Percentiles rank a stretch among this genome's conserved stretches.
Evolutionary conservation across 2,329 filamentous ascomycete genomes (phyloP).

Genomic region (Canariomyces notabilis): DNA sequence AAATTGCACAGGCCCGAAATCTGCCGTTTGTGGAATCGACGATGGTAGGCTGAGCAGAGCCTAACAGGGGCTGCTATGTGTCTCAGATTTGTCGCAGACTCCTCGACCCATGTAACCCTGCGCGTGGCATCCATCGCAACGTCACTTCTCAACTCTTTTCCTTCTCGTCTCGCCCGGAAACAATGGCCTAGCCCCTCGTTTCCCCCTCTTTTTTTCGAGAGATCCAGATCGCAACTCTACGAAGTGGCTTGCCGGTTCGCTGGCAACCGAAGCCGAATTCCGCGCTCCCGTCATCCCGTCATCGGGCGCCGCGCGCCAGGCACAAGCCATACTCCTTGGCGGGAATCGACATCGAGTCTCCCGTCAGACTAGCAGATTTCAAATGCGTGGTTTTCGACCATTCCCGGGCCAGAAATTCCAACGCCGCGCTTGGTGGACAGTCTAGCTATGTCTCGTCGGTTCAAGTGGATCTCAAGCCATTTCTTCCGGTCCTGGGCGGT

Average conservation of each 20-base stretch:
- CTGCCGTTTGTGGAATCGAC: slow-evolving; percentile 19
- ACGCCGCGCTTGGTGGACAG: not conserved
- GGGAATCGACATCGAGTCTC: not conserved
- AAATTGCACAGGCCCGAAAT: slow-evolving; percentile 13
- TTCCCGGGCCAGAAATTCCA: not conserved
- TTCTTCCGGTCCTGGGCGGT: slow-evolving; percentile 12
- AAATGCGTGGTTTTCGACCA: no score
- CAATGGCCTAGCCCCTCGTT: slow-evolving; percentile 1
- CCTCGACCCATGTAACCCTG: slow-evolving; percentile 21
- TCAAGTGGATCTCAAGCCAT: slow-evolving; percentile 28
- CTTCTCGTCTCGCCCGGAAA: not conserved
- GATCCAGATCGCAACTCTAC: slow-evolving; percentile 21
- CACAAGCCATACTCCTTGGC: not conserved
- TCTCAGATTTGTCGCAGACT: slow-evolving; percentile 43
- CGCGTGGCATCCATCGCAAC: slow-evolving; percentile 9
- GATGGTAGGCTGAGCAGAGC: slow-evolving; percentile 23
- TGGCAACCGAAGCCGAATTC: not conserved
- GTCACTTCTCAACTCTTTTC: not conserved
- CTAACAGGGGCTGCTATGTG: slow-evolving; percentile 26
- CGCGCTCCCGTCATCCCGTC: not conserved
- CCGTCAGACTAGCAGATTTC: not conserved
- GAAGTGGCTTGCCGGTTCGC: slow-evolving; percentile 2
- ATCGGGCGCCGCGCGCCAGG: not conserved
- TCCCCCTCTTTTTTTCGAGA: slow-evolving; percentile 4
- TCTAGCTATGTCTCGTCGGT: slow-evolving; percentile 17